Conservation (phyloP, 805 yeast species). For the Priceomyces carsonii region DNA sequence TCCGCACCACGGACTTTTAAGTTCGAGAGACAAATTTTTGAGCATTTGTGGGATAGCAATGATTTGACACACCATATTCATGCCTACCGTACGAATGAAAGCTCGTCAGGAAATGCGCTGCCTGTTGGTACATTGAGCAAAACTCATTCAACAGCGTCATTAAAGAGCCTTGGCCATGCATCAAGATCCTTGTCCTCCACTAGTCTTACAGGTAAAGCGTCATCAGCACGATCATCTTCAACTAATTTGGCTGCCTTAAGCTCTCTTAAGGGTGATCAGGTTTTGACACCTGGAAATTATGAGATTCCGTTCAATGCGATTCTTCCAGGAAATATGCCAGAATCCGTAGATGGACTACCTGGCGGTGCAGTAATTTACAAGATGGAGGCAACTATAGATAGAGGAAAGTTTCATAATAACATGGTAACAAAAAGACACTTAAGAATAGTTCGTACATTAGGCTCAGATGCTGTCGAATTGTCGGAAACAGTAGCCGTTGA, state of each 20-base stretch:
- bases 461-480: conserved; percentile 83
- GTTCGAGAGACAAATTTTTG: conserved; percentile 66
- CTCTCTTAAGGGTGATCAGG: conserved; percentile 24
- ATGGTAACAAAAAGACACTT: conserved; percentile 68
- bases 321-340: conserved; percentile 81
- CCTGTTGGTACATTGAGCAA: conserved; percentile 29
- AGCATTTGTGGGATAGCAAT: conserved; percentile 74
- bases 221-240: conserved; percentile 25
- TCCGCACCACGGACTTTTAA: conserved; percentile 46
- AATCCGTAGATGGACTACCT: conserved; percentile 87
- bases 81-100: conserved; percentile 27
- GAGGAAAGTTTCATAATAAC: conserved; percentile 73
- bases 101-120: conserved; percentile 18
- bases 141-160: conserved; percentile 44
- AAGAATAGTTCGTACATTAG: conserved; percentile 80
- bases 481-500: conserved; percentile 92
- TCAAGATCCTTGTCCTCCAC: conserved; percentile 35
- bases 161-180: conserved; percentile 35
- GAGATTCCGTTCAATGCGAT: conserved; percentile 87
- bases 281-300: conserved; percentile 73
- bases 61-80: conserved; percentile 49
- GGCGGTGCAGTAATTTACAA: conserved; percentile 74
- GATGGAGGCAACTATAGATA: conserved; percentile 76
- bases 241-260: conserved; percentile 25
- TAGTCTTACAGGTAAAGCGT: conserved; percentile 14